Base-by-base conservation (phyloP, 805 yeast species). In the Pichia exigua region DNA sequence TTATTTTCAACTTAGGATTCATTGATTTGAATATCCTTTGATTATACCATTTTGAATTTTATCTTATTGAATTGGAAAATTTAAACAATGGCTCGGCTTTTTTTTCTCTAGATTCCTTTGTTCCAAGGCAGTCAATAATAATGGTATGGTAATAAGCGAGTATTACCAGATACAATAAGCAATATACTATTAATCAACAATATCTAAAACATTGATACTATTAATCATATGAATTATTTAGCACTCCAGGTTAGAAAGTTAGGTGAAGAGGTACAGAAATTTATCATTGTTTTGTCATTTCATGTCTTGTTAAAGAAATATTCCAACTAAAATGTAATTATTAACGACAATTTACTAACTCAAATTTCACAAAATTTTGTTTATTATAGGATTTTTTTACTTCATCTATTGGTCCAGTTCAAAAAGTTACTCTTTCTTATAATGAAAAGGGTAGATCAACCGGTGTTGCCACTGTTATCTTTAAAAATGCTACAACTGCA, bases 381-480 rank as follows among this genome's bases (percentile, higher is more conserved):
- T 24, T 50, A 39, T 26, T 57, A 40, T 75, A 90, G 95, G 95
- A 89, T 72, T 94, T 89, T 72, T 91, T 94, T 71, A 79, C 82
- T 62, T 75, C 85, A 54, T 89, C 87, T 72, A 79, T 94, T 59
- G 99, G 99, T 61, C 87, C 90, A 58, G 88, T 92, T 61, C 74
- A 73, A 59, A 76, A 77, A 57, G 84, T 87, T 66, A 73, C 79
- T 50, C 77, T 89, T 64, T 77, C 84, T 61, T 94, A 87, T 76
- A 89, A 88, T 66, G 88, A 84, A 70, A 82, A 78, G 67, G 99
- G 98, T 49, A 82, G 82, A 69, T 88, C 95, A 58, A 86, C 86
- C 57, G 99, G 99, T 71, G 80, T 83, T 73, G 96, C 96, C 57
- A 89, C 94, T 52, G 79, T 94, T 62, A 75, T 83, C 53, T 94